Conservation (phyloP, 2,329 filamentous ascomycete genomes). For the Aspergillus thermomutatus region DNA sequence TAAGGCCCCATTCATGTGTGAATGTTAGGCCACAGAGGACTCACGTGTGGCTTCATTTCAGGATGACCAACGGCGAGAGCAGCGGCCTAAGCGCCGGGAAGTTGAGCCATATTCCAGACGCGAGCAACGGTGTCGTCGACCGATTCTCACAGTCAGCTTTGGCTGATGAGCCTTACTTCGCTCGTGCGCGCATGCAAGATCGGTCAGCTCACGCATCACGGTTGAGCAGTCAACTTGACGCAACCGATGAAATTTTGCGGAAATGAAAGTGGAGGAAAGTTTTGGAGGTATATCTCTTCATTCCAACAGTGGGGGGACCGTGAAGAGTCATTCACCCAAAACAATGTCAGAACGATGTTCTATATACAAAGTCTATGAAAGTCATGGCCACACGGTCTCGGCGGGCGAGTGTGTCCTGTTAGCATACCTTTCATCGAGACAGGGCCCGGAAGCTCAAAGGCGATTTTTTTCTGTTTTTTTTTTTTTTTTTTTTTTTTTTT, state of each 20-base stretch:
- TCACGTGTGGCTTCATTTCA: constrained; percentile 6
- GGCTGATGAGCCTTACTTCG: constrained; percentile 32
- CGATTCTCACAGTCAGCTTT: constrained; percentile 25
- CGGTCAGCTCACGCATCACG: constrained; percentile 28
- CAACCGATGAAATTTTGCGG: constrained; percentile 28
- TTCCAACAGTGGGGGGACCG: constrained; percentile 2
- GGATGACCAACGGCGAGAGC: constrained; percentile 22
- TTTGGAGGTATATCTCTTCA: constrained; percentile 1
- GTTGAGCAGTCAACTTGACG: constrained; percentile 29
- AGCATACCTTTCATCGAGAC: background rate
- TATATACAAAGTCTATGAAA: constrained; percentile 15
- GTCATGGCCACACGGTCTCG: too few species aligned
- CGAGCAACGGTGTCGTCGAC: constrained; percentile 21
- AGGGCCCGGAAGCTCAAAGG: background rate
- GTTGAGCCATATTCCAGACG: constrained; percentile 24
- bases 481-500: too few species aligned
- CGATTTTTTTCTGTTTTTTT: background rate
- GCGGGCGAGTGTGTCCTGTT: background rate
- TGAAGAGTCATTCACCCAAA: background rate
- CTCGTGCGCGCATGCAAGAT: constrained; percentile 27
- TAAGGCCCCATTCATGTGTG: constrained; percentile 4
- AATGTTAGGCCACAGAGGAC: background rate
- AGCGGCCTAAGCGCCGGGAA: constrained; percentile 25
- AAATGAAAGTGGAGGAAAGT: constrained; percentile 7
- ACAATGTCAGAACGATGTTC: constrained; percentile 2